Evolutionary conservation across 2,329 filamentous ascomycete genomes (phyloP), one percentile per base, ranked within the genome.

Genomic region (Neonectria magnoliae): DNA sequence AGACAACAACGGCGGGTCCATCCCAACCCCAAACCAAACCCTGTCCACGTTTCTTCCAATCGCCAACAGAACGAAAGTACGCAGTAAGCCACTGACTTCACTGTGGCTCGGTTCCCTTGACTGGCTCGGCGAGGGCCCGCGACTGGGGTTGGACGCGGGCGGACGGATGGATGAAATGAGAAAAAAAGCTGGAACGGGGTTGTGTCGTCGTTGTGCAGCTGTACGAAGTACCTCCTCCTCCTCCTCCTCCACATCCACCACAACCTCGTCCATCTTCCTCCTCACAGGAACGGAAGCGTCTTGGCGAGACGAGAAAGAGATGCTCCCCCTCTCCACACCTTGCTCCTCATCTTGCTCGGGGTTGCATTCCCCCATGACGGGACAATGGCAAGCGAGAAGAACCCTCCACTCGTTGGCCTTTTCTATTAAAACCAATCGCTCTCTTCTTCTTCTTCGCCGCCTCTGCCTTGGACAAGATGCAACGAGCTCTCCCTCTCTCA

Each of bases 341-440:
- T 55, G 22, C 64, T 67, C 64, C 60, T 67, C 64, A 64, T 58
- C 38, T 16, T 14, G 25, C 18, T 65, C 65, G 62, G 59, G 56
- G 62, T 55, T 60, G 66, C 54, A 62, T 63, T 63, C 31, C 55
- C 50, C 53, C 57, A 64, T 20, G 18, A 33, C 54, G 42, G 56
- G 52, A 53, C 45, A 66, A 51, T 68, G 61, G 65, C 63, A 47
- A 60, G 61, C 63, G 57, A 65, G 53, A 20, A 11, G 25, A 25
- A 25, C 25, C 25, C 25, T 25, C 25, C 38, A 29, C 20, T 6
- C 47, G 61, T 25, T 36, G 27, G 25, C 31, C 27, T 50, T 52
- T 53, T 60, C 57, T 73, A 66, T 73, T 72, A 73, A 72, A 71
- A 61, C 48, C 42, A 29, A 36, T 11, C 7, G 16, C 52, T 33